A percentile compares a stretch with the other conserved stretches of the same genome.
These are phyloP conservation scores for Fusarium pseudoanthophilum DNA, from an alignment of 2,329 filamentous ascomycete genomes.

Conservation along the genomic window DNA sequence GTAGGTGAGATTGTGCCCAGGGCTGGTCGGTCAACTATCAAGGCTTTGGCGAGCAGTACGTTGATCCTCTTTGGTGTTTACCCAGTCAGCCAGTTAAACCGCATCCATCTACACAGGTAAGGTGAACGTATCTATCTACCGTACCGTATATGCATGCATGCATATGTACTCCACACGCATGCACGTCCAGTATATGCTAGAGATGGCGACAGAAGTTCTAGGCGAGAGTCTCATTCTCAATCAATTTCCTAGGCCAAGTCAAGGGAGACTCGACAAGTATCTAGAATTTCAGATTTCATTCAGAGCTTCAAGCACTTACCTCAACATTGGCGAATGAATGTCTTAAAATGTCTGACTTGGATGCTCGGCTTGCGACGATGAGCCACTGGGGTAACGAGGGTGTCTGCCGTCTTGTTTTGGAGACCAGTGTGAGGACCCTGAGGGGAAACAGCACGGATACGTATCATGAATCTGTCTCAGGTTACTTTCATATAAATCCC, in stretches of 20 bases:
- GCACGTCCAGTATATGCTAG: background rate
- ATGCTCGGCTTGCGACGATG: conserved; percentile 21
- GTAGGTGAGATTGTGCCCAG: conserved; percentile 15
- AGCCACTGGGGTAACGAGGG: conserved; percentile 18
- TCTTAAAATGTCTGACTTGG: conserved; percentile 25
- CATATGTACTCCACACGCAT: background rate
- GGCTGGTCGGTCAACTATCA: conserved; percentile 18
- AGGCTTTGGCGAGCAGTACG: conserved; percentile 14
- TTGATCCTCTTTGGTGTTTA: conserved; percentile 17
- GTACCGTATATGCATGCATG: conserved; percentile 26
- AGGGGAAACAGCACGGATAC: conserved; percentile 19
- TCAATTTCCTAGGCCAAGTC: conserved; percentile 6
- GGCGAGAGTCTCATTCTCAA: conserved; percentile 3
- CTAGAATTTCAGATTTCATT: background rate
- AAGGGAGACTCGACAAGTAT: conserved; percentile 23
- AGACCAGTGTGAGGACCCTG: conserved; percentile 14
- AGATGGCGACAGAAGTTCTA: conserved; percentile 12
- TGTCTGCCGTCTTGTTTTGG: conserved; percentile 16
- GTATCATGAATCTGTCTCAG: conserved; percentile 5
- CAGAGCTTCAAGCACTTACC: background rate
- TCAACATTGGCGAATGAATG: conserved; percentile 22
- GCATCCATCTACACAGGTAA: conserved; percentile 9
- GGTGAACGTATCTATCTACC: conserved; percentile 19
- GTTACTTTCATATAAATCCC: background rate
- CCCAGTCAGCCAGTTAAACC: background rate